Evolutionary conservation across 768 basidiomycete species (phyloP).

Genomic region (Pleurotus tuber-regium): DNA sequence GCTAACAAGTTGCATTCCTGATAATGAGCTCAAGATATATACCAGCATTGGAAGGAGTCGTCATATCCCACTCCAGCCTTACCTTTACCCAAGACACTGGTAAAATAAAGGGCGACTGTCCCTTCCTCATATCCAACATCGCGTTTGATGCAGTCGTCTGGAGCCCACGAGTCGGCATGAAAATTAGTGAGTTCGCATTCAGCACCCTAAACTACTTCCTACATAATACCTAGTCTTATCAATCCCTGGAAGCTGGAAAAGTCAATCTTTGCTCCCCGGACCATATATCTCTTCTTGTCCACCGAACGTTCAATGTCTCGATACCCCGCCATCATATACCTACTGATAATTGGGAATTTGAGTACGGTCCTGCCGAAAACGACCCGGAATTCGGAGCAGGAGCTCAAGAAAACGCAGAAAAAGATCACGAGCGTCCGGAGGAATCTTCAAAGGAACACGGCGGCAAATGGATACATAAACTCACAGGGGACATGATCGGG

Average conservation of each 20-base stretch:
- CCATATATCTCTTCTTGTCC: slow-evolving; percentile 86
- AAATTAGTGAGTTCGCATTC: slow-evolving; percentile 54
- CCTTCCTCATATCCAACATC: slow-evolving; percentile 74
- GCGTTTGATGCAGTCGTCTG: slow-evolving; percentile 85
- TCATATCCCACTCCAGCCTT: slow-evolving; percentile 82
- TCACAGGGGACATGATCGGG: slow-evolving; percentile 69
- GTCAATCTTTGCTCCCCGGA: slow-evolving; percentile 89
- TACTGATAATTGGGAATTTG: slow-evolving; percentile 76
- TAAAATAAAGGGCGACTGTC: slow-evolving; percentile 76
- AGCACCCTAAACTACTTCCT: slow-evolving; percentile 3
- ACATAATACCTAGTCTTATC: slow-evolving; percentile 6
- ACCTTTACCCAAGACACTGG: slow-evolving; percentile 63
- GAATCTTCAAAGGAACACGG: slow-evolving; percentile 39
- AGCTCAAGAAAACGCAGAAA: slow-evolving; percentile 24
- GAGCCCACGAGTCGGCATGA: slow-evolving; percentile 83
- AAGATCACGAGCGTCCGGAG: slow-evolving; percentile 18
- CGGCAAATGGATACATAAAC: slow-evolving; percentile 79
- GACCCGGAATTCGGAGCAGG: slow-evolving; percentile 66
- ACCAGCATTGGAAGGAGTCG: slow-evolving; percentile 81
- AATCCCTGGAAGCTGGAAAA: slow-evolving; percentile 59
- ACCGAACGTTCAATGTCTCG: slow-evolving; percentile 92
- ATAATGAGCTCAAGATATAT: too few species aligned
- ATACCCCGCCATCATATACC: slow-evolving; percentile 93
- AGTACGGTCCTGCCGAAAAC: slow-evolving; percentile 80
- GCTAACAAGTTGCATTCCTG: too few species aligned